Conservation (phyloP, 345 rosid genomes). For the Euphorbia tirucalli region DNA sequence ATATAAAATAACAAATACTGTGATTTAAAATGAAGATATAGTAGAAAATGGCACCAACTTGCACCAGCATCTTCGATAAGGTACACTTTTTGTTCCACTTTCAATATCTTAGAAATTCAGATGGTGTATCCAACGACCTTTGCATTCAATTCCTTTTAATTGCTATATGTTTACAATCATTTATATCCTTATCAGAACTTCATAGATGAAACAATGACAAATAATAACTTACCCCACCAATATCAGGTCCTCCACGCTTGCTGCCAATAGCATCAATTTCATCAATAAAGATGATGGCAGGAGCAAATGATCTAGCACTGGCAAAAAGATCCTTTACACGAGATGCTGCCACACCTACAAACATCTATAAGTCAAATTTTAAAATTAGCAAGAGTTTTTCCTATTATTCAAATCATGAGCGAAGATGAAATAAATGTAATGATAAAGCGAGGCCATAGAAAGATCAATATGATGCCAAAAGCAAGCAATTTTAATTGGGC, state of each 20-base stretch:
- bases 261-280: conserved; percentile 99
- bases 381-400: conserved; percentile 22
- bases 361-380: conserved; percentile 56
- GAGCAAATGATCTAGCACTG: conserved; percentile 87
- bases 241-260: conserved; percentile 97
- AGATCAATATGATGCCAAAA: neutral
- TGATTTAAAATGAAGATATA: neutral
- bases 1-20: neutral
- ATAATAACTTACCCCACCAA: conserved; percentile 76
- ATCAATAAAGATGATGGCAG: conserved; percentile 92
- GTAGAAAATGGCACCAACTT: neutral
- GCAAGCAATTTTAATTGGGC: neutral
- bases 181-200: neutral
- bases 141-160: neutral
- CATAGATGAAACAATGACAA: neutral
- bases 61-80: neutral
- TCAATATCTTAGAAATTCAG: neutral
- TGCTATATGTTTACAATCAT: neutral
- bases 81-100: neutral
- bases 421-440: neutral
- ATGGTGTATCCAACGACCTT: neutral
- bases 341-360: conserved; percentile 98
- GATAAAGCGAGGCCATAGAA: neutral
- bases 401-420: neutral
- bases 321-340: conserved; percentile 97